Base-by-base conservation (phyloP, 257 asterid species). In the Sherardia arvensis region DNA sequence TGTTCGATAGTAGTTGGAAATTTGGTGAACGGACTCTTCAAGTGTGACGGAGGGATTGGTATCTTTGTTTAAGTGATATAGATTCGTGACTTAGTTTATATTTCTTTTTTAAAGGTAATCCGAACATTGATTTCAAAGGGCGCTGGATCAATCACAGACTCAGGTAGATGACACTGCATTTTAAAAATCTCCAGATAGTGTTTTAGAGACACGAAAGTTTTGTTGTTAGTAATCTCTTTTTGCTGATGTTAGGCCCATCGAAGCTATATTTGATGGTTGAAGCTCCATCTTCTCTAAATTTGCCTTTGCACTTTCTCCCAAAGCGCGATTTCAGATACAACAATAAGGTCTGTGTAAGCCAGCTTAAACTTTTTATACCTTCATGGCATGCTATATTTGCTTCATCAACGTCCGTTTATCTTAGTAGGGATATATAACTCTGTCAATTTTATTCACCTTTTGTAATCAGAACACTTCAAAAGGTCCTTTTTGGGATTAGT, bases 241-340 rank as follows among this genome's bases (percentile, higher is more conserved):
- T 20, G 4, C 69, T 60, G 65, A 28, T 76, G 56, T 53, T 70
- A 91, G 98, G 98, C 72, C 88, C 96, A 2, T 79, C 91, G 12
- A 92, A 89, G 77, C 73, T 92, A 71, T 89, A 85, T 76, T 80
- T 92, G 75, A 64, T 92, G 75, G 94, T 85, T 79, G 78, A 83
- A 85, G 96, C 96, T 76, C 95, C 96, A 22, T 76, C 94, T 33
- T 74, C 76, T 58, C 68, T 85, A 57, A 79, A 72, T 74, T 62
- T 84, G 79, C 95, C 95, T 67, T 22, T 74, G 77, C 94, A 92
- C 73, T 92, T 92, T 81, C 94, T 89, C 70, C 97, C 97, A 65
- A 92, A 92, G 77, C 96, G 95, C 0, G 99, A 85, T 74, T 81
- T 85, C 65, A 83, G 76, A 27, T 85, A 69, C 78, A 80, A 72